These are phyloP conservation scores for Cryptosporidium sp. DNA, from an alignment of 169 alveolate genomes.

Conservation along the genomic window DNA sequence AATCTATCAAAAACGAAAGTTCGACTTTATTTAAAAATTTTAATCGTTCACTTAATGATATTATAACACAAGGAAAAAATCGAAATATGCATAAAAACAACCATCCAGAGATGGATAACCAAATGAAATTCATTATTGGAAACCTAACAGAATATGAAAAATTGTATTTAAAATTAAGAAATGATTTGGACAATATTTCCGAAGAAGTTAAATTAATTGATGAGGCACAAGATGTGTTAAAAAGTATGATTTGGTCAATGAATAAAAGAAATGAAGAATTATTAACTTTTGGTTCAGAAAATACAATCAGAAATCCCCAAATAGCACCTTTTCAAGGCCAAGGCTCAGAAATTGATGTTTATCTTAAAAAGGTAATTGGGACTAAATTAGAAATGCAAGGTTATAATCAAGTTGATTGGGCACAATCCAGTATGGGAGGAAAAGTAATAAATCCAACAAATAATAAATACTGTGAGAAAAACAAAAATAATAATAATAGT, in stretches of 20 bases:
- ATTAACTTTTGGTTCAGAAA: neutral
- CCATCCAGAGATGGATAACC: neutral
- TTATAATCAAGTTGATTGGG: constrained; percentile 42
- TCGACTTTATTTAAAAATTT: neutral
- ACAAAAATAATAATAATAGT: neutral
- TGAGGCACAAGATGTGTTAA: constrained; percentile 46
- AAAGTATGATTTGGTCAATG: constrained; percentile 42
- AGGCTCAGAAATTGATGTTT: neutral
- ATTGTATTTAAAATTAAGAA: neutral
- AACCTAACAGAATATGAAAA: constrained; percentile 15
- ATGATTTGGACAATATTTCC: constrained; percentile 10
- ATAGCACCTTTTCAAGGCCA: neutral
- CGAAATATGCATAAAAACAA: no score
- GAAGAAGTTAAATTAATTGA: constrained; percentile 47
- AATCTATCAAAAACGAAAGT: constrained; percentile 6
- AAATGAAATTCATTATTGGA: neutral
- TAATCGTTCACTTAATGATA: neutral
- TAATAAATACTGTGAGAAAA: constrained; percentile 15
- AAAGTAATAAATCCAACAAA: constrained; percentile 32
- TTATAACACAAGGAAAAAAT: neutral
- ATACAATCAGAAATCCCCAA: neutral
- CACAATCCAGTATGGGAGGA: constrained; percentile 66
- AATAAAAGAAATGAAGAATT: constrained; percentile 32
- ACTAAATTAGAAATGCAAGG: constrained; percentile 32
- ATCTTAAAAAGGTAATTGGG: neutral